Evolutionary conservation across 768 basidiomycete species (phyloP).

Genomic region (Naganishia antarctica): DNA sequence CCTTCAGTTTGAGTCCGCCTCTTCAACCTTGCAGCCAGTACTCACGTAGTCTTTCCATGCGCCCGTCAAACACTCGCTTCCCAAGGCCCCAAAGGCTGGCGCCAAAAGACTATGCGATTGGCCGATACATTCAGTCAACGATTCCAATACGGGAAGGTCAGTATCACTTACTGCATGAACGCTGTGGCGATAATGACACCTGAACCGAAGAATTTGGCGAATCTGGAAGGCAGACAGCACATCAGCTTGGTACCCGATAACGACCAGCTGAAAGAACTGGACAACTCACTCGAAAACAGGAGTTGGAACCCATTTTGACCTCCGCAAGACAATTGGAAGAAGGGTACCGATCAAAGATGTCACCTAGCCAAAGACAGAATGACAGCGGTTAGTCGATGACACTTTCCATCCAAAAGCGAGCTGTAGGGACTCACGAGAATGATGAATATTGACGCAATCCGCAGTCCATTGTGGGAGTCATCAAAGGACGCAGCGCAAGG

Average conservation of each 20-base stretch:
- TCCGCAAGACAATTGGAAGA: slow-evolving; percentile 38
- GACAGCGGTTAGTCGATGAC: slow-evolving; percentile 1
- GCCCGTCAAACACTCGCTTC: slow-evolving; percentile 63
- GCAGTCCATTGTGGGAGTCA: slow-evolving; percentile 30
- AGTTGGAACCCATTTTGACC: slow-evolving; percentile 54
- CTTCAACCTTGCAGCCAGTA: slow-evolving; percentile 24
- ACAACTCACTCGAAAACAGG: slow-evolving; percentile 58
- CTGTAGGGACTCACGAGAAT: slow-evolving; percentile 38
- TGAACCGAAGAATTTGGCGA: slow-evolving; percentile 85
- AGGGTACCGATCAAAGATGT: slow-evolving; percentile 43
- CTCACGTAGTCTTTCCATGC: slow-evolving; percentile 73
- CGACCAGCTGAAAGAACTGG: slow-evolving; percentile 47
- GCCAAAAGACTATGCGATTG: slow-evolving; percentile 73
- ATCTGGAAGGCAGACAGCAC: not conserved
- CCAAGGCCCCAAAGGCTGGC: slow-evolving; percentile 68
- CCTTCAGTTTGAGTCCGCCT: not conserved
- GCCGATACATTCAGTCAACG: too few relatives aligned
- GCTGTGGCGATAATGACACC: slow-evolving; percentile 76
- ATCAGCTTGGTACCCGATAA: not conserved
- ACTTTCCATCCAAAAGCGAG: not conserved
- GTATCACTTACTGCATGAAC: slow-evolving; percentile 51
- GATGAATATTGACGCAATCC: slow-evolving; percentile 47
- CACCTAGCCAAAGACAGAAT: slow-evolving; percentile 31
- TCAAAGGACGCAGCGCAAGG: slow-evolving; percentile 36
- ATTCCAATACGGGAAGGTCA: too few relatives aligned